Conservation (phyloP, 2,329 filamentous ascomycete genomes). For the Colletotrichum spinosum region DNA sequence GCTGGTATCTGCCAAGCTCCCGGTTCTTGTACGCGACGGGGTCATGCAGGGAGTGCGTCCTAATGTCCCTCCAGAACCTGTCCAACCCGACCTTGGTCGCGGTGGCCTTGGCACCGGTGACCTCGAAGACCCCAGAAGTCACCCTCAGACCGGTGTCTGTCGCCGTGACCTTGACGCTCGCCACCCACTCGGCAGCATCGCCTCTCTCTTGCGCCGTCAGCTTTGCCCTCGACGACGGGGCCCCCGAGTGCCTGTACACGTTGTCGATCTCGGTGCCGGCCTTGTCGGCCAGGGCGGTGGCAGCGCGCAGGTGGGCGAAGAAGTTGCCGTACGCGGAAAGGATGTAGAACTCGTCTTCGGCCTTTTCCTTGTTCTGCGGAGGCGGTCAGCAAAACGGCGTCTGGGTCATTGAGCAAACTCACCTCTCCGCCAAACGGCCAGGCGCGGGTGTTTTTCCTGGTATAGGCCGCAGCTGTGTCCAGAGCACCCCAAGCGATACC, state of each 20-base stretch:
- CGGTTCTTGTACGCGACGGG: conserved; percentile 75
- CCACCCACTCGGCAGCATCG: conserved; percentile 72
- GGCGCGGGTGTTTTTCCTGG: conserved; percentile 64
- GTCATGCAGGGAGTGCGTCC: conserved; percentile 75
- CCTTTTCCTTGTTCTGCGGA: conserved; percentile 61
- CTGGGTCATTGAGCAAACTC: conserved; percentile 32
- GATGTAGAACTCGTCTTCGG: conserved; percentile 74
- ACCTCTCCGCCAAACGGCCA: conserved; percentile 75
- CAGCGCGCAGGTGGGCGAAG: conserved; percentile 70
- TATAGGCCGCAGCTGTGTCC: conserved; percentile 67
- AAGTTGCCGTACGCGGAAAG: conserved; percentile 74
- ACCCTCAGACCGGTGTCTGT: conserved; percentile 70
- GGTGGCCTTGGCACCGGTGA: conserved; percentile 70
- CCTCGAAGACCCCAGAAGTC: conserved; percentile 72
- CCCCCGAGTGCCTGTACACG: conserved; percentile 55
- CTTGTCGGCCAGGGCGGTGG: conserved; percentile 68
- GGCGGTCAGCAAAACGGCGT: neutral
- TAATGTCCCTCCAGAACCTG: conserved; percentile 74
- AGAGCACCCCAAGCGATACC: conserved; percentile 72
- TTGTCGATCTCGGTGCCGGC: conserved; percentile 61
- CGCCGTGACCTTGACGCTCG: conserved; percentile 70
- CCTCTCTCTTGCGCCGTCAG: conserved; percentile 66
- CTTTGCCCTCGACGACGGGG: conserved; percentile 52
- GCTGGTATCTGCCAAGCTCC: conserved; percentile 68
- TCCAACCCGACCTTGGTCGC: conserved; percentile 70